Evolutionary conservation across 2,329 filamentous ascomycete species (phyloP), one percentile per base, ranked within the genome.

Genomic region (Canariomyces notabilis): DNA sequence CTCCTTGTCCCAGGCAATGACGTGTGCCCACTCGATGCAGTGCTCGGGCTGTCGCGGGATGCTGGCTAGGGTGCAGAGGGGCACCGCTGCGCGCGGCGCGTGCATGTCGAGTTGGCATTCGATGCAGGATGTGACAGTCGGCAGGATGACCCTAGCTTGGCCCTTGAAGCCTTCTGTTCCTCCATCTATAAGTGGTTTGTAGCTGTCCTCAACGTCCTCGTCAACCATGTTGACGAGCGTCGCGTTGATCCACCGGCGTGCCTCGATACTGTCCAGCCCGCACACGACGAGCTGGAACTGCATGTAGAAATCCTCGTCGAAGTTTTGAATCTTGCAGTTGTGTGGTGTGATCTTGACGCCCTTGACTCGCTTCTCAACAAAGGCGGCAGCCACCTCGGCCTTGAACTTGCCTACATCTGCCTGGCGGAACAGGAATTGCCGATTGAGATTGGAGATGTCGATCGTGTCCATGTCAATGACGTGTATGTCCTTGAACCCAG

Each of bases 401-500:
- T 98, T 98, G 57, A 79, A 87, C 61, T 89, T 91, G 31, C 94
- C 93, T 21, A 98, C 91, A 64, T 98, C 93, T 50, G 82, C 75
- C 58, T 90, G 79, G 18, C 93, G 87, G 68, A 98, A 98, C 49
- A 98, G 80, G 62, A 98, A 98, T 61, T 98, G 93, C 34, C 93
- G 85, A 68, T 98, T 98, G 18, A 98, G 77, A 65, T 98, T 98
- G 41, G 90, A 96, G 50, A 98, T 91, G 63, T 98, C 93, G 66
- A 98, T 98, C 1, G 91, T 98, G 67, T 98, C 89, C 93, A 98
- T 98, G 69, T 98, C 93, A 59, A 98, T 97, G 49, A 98, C 93
- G 71, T 98, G 89, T 57, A 98, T 96, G 61, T 95, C 82, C 67
- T 87, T 94, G 73, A 98, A 98, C 21, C 90, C 89, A 2, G 91